Conservation (phyloP, 1,284 basidiomycete genomes). For the Lentinula novae-zelandiae region DNA sequence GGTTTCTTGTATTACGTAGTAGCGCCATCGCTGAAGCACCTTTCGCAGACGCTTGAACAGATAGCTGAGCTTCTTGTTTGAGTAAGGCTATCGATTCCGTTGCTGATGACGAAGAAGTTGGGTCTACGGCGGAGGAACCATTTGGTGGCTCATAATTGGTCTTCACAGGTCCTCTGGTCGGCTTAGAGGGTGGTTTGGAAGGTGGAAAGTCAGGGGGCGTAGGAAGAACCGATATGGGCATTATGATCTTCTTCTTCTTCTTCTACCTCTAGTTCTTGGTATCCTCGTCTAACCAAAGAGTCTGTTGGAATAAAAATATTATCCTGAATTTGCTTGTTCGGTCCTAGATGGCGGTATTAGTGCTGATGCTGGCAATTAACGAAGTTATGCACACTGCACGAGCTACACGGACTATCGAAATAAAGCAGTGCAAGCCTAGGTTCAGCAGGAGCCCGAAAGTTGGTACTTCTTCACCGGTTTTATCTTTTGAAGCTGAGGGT, state of each 20-base stretch:
- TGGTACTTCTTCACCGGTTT: background rate
- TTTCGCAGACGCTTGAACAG: background rate
- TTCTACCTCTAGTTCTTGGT: background rate
- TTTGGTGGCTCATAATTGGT: background rate
- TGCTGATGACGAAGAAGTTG: background rate
- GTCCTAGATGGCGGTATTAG: background rate
- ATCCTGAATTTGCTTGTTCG: background rate
- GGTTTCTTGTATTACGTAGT: background rate
- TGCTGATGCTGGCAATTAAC: background rate
- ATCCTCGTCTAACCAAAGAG: background rate
- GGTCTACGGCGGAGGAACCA: background rate
- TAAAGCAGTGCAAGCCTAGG: background rate
- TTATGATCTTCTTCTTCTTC: background rate
- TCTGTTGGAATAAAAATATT: background rate
- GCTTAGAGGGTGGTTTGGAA: background rate
- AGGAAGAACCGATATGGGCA: conserved; percentile 6
- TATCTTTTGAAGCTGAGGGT: background rate
- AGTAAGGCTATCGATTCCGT: background rate
- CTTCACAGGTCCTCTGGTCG: background rate
- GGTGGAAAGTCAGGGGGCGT: background rate
- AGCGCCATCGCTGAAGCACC: conserved; percentile 7
- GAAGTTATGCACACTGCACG: background rate
- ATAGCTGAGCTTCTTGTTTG: background rate
- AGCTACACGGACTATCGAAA: background rate
- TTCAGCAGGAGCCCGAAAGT: background rate